phyloP scores from a whole-genome alignment of 768 basidiomycete species.

The Lactarius sanguifluus region DNA sequence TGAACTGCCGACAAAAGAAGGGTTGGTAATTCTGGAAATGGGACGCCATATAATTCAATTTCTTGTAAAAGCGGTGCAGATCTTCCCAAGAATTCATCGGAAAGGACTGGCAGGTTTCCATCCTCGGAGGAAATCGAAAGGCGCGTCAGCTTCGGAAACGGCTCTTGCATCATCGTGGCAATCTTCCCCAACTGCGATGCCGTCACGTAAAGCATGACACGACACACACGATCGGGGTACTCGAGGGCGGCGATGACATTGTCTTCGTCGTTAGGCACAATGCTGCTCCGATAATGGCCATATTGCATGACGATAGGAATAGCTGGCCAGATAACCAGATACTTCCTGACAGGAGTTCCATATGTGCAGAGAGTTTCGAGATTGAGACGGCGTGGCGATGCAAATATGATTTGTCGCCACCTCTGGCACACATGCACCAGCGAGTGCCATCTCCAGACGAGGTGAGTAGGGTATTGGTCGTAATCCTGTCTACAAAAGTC shows the following conservation, averaged over 20 bases:
- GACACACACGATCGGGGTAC: not conserved
- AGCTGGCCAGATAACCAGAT: not conserved
- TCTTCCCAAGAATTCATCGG: not conserved
- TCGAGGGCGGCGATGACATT: not conserved
- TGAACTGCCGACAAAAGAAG: conserved; percentile 8
- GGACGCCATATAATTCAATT: not conserved
- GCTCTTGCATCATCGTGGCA: not conserved
- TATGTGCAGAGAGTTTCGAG: not conserved
- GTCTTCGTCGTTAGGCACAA: not conserved
- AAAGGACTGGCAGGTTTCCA: not conserved
- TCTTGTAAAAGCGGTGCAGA: not conserved
- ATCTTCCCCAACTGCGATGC: not conserved
- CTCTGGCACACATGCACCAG: not conserved
- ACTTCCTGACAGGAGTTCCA: not conserved
- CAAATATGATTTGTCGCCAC: not conserved
- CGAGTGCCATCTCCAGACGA: not conserved
- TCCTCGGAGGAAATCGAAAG: not conserved
- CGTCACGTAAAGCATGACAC: not conserved
- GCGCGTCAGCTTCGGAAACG: not conserved
- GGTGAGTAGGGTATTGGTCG: too few relatives aligned
- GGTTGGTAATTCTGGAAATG: not conserved
- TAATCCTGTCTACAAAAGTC: not conserved
- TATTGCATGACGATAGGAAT: not conserved
- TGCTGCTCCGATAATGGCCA: not conserved
- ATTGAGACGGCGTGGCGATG: not conserved